Evolutionary conservation across 495 filamentous ascomycete genomes (phyloP).

Genomic region (Hypoxylon lienhwacheense): DNA sequence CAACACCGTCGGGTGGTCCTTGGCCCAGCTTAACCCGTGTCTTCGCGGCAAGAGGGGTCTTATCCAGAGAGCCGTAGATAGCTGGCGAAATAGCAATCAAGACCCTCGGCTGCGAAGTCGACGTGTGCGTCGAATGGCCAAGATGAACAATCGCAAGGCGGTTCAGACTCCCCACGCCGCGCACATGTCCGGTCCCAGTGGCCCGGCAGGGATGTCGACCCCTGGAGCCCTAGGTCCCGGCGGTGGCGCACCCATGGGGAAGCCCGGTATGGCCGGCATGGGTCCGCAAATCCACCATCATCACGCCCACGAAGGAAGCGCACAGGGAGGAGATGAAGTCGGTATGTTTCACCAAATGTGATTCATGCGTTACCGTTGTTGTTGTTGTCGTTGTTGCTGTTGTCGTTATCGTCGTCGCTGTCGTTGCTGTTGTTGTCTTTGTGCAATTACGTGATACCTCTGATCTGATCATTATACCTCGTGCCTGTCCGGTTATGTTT

Average conservation of each 20-base stretch:
- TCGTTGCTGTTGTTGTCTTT: constrained; percentile 37
- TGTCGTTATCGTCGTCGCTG: constrained; percentile 37
- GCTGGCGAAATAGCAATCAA: constrained; percentile 98
- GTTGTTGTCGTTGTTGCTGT: constrained; percentile 14
- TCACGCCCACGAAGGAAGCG: constrained; percentile 73
- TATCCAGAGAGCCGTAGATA: constrained; percentile 96
- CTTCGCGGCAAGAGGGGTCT: constrained; percentile 90
- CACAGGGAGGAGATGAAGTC: constrained; percentile 78
- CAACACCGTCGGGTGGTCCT: constrained; percentile 95
- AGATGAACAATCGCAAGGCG: constrained; percentile 83
- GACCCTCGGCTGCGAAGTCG: constrained; percentile 87
- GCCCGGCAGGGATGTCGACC: constrained; percentile 56
- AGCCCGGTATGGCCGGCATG: constrained; percentile 64
- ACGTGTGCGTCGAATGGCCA: constrained; percentile 90
- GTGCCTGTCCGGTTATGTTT: constrained; percentile 36
- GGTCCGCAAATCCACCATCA: constrained; percentile 61
- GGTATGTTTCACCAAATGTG: constrained; percentile 92
- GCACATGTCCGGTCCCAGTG: constrained; percentile 55
- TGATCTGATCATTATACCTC: constrained; percentile 43
- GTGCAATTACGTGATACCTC: constrained; percentile 51
- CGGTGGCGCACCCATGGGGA: constrained; percentile 52
- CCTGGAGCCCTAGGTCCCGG: constrained; percentile 48
- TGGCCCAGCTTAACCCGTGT: constrained; percentile 88
- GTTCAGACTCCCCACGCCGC: constrained; percentile 50
- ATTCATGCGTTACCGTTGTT: constrained; percentile 45